A percentile compares a stretch with the other conserved stretches of the same genome.
These are phyloP conservation scores for Pistacia integerrima DNA, from an alignment of 345 rosid genomes.

Conservation along the genomic window DNA sequence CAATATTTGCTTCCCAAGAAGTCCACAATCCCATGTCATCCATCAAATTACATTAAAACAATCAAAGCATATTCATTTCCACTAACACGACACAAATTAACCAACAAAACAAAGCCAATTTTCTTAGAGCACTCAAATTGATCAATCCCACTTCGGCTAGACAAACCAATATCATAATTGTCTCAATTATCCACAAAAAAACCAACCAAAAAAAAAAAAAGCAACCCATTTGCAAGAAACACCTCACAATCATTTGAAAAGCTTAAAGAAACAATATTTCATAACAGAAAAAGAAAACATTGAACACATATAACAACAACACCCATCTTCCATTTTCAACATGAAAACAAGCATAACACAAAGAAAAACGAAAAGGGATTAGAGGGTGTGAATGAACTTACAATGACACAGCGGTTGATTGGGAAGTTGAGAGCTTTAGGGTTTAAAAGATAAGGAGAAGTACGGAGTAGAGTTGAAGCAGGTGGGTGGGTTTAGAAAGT, in stretches of 20 bases:
- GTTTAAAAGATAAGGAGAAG: slow-evolving; percentile 28
- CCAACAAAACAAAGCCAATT: not conserved
- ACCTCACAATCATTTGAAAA: not conserved
- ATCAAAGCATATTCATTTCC: not conserved
- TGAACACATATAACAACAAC: not conserved
- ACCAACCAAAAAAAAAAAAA: not conserved
- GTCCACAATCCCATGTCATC: not conserved
- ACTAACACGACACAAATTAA: not conserved
- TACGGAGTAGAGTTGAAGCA: not conserved
- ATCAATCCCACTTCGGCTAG: not conserved
- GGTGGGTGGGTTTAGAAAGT: not conserved
- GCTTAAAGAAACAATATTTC: not conserved
- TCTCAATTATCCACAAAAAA: not conserved
- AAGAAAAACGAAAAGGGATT: not conserved
- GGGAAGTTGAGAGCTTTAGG: slow-evolving; percentile 18
- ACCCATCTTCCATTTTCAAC: not conserved
- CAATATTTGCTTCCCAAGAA: not conserved
- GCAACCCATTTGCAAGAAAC: not conserved
- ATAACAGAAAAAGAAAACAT: not conserved
- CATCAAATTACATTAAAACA: too few relatives aligned
- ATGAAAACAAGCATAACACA: not conserved
- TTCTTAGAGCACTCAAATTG: not conserved
- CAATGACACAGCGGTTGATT: not conserved
- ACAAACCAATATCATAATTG: not conserved
- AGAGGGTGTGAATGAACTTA: not conserved